phyloP scores from a whole-genome alignment of 331 rosid species.

The Malus hybrid region DNA sequence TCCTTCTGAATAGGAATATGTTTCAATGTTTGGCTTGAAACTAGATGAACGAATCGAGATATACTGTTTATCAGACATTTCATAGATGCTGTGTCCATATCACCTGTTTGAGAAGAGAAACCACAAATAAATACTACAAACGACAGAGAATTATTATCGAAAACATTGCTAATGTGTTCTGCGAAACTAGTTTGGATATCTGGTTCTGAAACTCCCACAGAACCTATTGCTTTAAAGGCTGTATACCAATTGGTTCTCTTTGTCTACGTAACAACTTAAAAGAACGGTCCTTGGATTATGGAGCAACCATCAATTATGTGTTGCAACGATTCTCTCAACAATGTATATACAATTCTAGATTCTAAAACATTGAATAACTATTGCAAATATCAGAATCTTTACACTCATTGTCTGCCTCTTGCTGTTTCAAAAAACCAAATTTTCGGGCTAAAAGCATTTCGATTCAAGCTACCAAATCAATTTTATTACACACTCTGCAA shows the following conservation, averaged over 20 bases:
- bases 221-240: neutral
- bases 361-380: neutral
- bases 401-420: neutral
- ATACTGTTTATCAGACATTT: slow-evolving; percentile 82
- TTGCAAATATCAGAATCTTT: neutral
- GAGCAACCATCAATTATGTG: neutral
- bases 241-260: neutral
- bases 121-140: slow-evolving; percentile 3
- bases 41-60: slow-evolving; percentile 77
- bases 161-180: neutral
- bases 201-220: neutral
- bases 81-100: slow-evolving; percentile 52
- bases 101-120: slow-evolving; percentile 45
- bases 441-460: neutral
- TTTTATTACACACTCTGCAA: neutral
- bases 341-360: neutral
- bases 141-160: neutral
- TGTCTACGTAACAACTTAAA: neutral
- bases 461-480: neutral
- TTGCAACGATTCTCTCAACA: neutral
- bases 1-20: slow-evolving; percentile 57
- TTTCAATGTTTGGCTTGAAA: slow-evolving; percentile 60
- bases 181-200: neutral
- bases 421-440: neutral
- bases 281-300: too few relatives aligned